Conservation (phyloP, 1,284 basidiomycete species). For the Singerocomus rubriflavus region DNA sequence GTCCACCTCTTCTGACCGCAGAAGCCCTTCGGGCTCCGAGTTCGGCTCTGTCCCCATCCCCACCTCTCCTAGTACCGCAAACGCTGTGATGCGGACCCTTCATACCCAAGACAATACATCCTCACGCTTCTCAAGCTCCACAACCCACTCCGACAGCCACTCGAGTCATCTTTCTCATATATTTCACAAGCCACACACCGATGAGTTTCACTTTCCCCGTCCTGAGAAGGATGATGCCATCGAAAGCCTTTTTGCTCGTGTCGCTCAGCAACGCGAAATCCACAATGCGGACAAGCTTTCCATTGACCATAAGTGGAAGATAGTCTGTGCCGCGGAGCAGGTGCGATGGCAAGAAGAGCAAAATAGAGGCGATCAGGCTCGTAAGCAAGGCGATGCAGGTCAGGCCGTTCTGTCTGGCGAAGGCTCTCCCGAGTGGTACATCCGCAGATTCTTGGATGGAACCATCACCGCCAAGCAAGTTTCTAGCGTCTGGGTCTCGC, state of each 20-base stretch:
- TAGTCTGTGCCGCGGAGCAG: constrained; percentile 85
- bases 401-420: constrained; percentile 50
- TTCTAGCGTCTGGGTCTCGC: constrained; percentile 71
- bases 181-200: constrained; percentile 49
- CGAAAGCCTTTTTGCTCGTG: constrained; percentile 72
- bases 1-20: constrained; percentile 42
- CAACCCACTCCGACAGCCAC: constrained; percentile 49
- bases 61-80: constrained; percentile 33
- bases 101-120: constrained; percentile 53
- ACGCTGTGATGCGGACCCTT: constrained; percentile 47
- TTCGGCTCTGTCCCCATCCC: constrained; percentile 42
- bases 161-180: constrained; percentile 55
- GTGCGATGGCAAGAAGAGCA: constrained; percentile 76
- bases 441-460: constrained; percentile 85
- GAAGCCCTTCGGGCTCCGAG: constrained; percentile 45
- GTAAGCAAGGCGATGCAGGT: constrained; percentile 56
- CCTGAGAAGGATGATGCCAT: constrained; percentile 75
- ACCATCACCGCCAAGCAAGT: constrained; percentile 84
- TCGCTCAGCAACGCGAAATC: constrained; percentile 67
- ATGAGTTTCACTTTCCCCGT: constrained; percentile 71
- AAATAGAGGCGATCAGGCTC: constrained; percentile 55
- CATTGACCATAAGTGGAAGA: constrained; percentile 89
- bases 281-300: constrained; percentile 57
- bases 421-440: constrained; percentile 83
- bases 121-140: constrained; percentile 60